Conservation (phyloP, 2,329 filamentous ascomycete species). For the Zalaria sp. region DNA sequence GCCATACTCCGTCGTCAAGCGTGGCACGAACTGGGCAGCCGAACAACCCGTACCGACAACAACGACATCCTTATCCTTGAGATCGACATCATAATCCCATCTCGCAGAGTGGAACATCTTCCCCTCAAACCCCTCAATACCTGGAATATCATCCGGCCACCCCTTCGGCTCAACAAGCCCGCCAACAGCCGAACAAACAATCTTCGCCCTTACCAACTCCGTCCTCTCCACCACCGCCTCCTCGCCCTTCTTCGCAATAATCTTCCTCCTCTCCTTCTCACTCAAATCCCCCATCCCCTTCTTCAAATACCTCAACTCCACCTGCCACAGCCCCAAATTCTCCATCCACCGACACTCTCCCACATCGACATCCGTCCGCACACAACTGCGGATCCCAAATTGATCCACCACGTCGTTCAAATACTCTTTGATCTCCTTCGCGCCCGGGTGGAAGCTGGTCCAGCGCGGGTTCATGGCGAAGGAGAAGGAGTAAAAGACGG, state of each 20-base stretch:
- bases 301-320: conserved; percentile 35
- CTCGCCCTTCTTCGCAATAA: conserved; percentile 29
- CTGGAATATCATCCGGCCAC: conserved; percentile 36
- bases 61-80: conserved; percentile 5
- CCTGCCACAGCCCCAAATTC: conserved; percentile 40
- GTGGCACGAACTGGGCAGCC: conserved; percentile 42
- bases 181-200: conserved; percentile 42
- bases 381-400: conserved; percentile 32
- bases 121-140: conserved; percentile 21
- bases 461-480: conserved; percentile 40
- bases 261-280: conserved; percentile 29
- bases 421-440: conserved; percentile 37
- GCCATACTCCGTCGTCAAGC: conserved; percentile 31
- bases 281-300: conserved; percentile 41
- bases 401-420: conserved; percentile 13
- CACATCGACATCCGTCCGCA: conserved; percentile 39
- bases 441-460: conserved; percentile 34
- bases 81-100: conserved; percentile 3
- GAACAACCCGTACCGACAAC: conserved; percentile 31
- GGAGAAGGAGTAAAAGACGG: conserved; percentile 41
- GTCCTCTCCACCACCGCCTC: conserved; percentile 34
- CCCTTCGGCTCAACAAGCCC: conserved; percentile 40
- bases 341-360: conserved; percentile 37
- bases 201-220: conserved; percentile 38
- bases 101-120: conserved; percentile 5